phyloP scores from a whole-genome alignment of 2,329 filamentous ascomycete species.

The Biscogniauxia sp. region DNA sequence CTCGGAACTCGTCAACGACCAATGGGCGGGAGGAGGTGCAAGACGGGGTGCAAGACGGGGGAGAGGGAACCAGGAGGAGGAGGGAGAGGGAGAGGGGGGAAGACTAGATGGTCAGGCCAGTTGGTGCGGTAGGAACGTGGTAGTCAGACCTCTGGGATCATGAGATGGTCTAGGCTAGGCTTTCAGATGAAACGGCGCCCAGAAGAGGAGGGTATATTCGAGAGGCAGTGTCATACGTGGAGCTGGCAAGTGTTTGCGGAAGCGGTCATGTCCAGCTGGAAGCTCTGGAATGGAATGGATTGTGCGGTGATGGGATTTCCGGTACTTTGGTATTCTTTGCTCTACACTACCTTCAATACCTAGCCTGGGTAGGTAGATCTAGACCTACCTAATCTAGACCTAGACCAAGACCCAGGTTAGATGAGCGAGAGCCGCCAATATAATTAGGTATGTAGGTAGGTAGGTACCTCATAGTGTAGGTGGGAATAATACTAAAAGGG shows the following conservation, averaged over 20 bases:
- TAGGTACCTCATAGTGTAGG: no score
- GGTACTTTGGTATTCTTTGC: background rate
- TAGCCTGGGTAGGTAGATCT: no score
- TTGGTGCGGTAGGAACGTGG: conserved; percentile 8
- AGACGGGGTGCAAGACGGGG: conserved; percentile 13
- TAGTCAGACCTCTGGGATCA: conserved; percentile 19
- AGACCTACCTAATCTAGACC: no score
- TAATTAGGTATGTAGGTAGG: no score
- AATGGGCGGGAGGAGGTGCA: conserved; percentile 15
- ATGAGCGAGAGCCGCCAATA: conserved; percentile 11
- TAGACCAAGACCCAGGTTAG: background rate
- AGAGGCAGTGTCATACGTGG: conserved; percentile 13
- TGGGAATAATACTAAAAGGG: no score
- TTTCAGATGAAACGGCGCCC: conserved; percentile 28
- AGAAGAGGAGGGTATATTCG: conserved; percentile 27
- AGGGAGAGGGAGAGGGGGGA: conserved; percentile 16
- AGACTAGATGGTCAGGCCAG: background rate
- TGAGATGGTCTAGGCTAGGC: conserved; percentile 20
- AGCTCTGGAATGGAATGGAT: background rate
- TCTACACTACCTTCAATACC: background rate
- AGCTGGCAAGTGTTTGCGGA: background rate
- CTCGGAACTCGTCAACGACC: conserved; percentile 17
- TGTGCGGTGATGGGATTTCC: background rate
- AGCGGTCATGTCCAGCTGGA: background rate
- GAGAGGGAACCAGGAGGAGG: conserved; percentile 23